Evolutionary conservation across 176 grass and related monocot species (phyloP).

Genomic region (Hyparrhenia diplandra): DNA sequence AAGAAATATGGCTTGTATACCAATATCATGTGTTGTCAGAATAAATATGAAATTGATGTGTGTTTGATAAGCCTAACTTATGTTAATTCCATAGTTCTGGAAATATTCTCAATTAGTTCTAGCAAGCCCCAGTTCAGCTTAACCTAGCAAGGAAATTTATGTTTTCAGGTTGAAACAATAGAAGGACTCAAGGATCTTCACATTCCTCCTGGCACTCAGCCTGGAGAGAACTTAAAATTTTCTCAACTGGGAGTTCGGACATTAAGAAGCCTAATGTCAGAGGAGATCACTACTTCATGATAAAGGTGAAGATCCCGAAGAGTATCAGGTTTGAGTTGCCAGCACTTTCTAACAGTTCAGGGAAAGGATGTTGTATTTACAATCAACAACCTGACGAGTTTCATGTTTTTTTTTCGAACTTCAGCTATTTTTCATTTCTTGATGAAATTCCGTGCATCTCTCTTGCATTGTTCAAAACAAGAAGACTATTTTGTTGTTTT

Average conservation of each 20-base stretch:
- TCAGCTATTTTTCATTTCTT: not conserved
- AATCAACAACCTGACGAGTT: not conserved
- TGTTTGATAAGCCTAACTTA: not conserved
- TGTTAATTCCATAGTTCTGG: not conserved
- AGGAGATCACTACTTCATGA: constrained; percentile 76
- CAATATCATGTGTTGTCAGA: not conserved
- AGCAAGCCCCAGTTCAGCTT: constrained; percentile 9
- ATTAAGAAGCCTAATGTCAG: constrained; percentile 56
- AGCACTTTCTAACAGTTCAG: not conserved
- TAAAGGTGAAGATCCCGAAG: constrained; percentile 75
- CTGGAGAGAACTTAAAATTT: constrained; percentile 68
- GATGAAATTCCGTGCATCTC: not conserved
- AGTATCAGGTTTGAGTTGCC: constrained; percentile 61
- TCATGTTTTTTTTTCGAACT: not conserved
- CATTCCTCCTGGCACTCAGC: constrained; percentile 82
- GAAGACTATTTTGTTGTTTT: not conserved
- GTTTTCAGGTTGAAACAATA: constrained; percentile 83
- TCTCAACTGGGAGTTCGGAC: constrained; percentile 59
- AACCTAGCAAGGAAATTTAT: constrained; percentile 6
- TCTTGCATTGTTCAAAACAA: not conserved
- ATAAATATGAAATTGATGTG: not conserved
- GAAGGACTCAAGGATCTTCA: constrained; percentile 67
- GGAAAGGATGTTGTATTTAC: not conserved
- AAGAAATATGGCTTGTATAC: not conserved
- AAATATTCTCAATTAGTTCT: not conserved